Evolutionary conservation across 2,329 filamentous ascomycete species (phyloP).

Genomic region (Anthostomella pinea): DNA sequence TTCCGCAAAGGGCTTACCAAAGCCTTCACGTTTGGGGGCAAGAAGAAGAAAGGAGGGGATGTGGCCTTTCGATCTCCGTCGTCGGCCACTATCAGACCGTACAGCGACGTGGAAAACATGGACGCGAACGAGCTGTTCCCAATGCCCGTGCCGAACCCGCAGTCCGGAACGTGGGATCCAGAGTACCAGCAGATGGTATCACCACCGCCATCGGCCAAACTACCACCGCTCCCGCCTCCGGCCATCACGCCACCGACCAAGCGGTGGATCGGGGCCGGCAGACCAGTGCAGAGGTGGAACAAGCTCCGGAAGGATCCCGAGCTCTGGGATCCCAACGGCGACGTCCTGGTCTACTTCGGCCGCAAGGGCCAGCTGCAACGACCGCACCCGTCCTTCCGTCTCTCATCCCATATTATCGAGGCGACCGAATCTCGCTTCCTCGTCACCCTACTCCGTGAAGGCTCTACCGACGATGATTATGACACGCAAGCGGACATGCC

Average conservation of each 20-base stretch:
- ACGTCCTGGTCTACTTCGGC: slow-evolving; percentile 56
- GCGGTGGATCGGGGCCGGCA: slow-evolving; percentile 51
- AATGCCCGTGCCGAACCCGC: slow-evolving; percentile 20
- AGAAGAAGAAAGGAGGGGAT: slow-evolving; percentile 39
- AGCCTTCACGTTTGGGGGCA: slow-evolving; percentile 49
- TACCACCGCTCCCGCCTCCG: slow-evolving; percentile 40
- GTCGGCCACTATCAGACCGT: slow-evolving; percentile 36
- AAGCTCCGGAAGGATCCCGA: slow-evolving; percentile 59
- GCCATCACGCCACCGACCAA: slow-evolving; percentile 41
- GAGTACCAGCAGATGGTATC: slow-evolving; percentile 24
- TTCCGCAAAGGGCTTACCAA: slow-evolving; percentile 53
- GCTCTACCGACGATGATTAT: slow-evolving; percentile 47
- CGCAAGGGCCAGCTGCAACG: slow-evolving; percentile 43
- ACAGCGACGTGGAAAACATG: slow-evolving; percentile 17
- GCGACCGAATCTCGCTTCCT: slow-evolving; percentile 54
- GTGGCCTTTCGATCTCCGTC: slow-evolving; percentile 35
- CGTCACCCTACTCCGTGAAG: slow-evolving; percentile 51
- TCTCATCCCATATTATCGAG: slow-evolving; percentile 59
- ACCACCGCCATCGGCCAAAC: slow-evolving; percentile 43
- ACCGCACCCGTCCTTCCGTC: slow-evolving; percentile 52
- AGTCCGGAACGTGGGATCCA: slow-evolving; percentile 21
- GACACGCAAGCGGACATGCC: slow-evolving; percentile 35
- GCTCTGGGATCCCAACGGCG: slow-evolving; percentile 59
- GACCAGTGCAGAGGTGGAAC: slow-evolving; percentile 51
- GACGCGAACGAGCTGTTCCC: slow-evolving; percentile 23